Conservation (phyloP, 2,329 filamentous ascomycete species). For the Xylariaceae sp. region DNA sequence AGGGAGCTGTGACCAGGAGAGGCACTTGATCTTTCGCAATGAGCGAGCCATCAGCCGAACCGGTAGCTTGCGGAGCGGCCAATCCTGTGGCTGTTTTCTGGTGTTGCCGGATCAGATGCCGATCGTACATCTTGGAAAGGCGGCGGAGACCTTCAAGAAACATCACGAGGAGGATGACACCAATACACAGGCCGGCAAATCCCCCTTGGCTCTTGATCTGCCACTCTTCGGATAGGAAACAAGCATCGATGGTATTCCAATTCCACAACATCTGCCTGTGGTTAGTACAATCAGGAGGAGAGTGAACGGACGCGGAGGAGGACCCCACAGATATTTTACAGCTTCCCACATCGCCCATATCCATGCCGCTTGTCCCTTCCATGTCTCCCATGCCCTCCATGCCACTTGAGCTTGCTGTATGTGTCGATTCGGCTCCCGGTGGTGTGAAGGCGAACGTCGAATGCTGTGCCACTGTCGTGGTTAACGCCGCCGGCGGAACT, state of each 20-base stretch:
- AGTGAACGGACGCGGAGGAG: background rate
- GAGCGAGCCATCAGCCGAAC: slow-evolving; percentile 24
- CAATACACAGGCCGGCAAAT: slow-evolving; percentile 80
- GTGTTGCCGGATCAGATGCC: slow-evolving; percentile 50
- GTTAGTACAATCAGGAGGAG: background rate
- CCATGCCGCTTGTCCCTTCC: slow-evolving; percentile 7
- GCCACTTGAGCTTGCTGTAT: slow-evolving; percentile 2
- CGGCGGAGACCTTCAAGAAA: slow-evolving; percentile 71
- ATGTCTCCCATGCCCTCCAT: slow-evolving; percentile 1
- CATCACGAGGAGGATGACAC: slow-evolving; percentile 71
- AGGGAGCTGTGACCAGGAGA: slow-evolving; percentile 20
- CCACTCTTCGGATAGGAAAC: slow-evolving; percentile 73
- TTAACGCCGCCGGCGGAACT: no score
- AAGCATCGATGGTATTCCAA: slow-evolving; percentile 70
- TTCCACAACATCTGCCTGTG: slow-evolving; percentile 72
- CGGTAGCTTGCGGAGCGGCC: slow-evolving; percentile 12
- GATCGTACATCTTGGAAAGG: slow-evolving; percentile 68
- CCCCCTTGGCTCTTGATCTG: slow-evolving; percentile 65
- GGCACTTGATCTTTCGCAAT: slow-evolving; percentile 13
- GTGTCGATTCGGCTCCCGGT: slow-evolving; percentile 2
- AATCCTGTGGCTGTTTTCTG: slow-evolving; percentile 33
- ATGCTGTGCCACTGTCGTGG: no score
- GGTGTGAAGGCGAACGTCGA: slow-evolving; percentile 10
- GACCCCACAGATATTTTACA: slow-evolving; percentile 27
- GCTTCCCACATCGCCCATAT: slow-evolving; percentile 2